Evolutionary conservation across 306 rosid species (phyloP), one percentile per base, ranked within the genome.

Genomic region (Ziziphus jujuba): DNA sequence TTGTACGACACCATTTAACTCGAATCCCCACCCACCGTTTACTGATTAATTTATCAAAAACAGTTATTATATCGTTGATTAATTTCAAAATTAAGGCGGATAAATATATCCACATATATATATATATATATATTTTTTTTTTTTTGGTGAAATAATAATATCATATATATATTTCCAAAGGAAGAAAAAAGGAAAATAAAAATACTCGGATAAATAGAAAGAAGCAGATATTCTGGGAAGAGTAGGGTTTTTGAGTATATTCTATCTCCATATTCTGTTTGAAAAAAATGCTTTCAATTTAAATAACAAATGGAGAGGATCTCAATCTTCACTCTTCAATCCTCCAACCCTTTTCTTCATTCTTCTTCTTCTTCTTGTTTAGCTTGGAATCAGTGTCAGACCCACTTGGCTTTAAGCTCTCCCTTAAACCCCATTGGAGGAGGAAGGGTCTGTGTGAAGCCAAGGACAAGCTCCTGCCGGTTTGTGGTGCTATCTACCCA

Each of bases 161-260:
- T 28, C 33, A 28, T 28, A 28, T 28, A 28, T 28, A 28, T 28
- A 34, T n/a, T 5, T 28, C 3, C 9, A 17, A 14, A 5, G 12
- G 43, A 10, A 45, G 23, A 38, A 9, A 63, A 44, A 5, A n/a
- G n/a, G n/a, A n/a, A n/a, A n/a, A n/a, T n/a, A n/a, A n/a, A 36
- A 61, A 33, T 19, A 34, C 25, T 45, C 7, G 16, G 36, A 33
- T 34, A 45, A n/a, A 13, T 55, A 56, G 51, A 69, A n/a, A 67
- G 59, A 74, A 60, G 24, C 38, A 63, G 69, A 51, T 63, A 60
- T 59, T 9, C 23, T 3, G 23, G n/a, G 55, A 55, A 23, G 68
- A 21, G 19, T 78, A 89, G 92, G 96, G 96, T 86, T 89, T 90
- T 82, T 72, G 74, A 65, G 96, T 78, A 86, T 87, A 87, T 89